Percentiles rank a stretch among this genome's conserved stretches.
Evolutionary conservation across 768 basidiomycete genomes (phyloP).

Genomic region (Tricholoma furcatifolium): DNA sequence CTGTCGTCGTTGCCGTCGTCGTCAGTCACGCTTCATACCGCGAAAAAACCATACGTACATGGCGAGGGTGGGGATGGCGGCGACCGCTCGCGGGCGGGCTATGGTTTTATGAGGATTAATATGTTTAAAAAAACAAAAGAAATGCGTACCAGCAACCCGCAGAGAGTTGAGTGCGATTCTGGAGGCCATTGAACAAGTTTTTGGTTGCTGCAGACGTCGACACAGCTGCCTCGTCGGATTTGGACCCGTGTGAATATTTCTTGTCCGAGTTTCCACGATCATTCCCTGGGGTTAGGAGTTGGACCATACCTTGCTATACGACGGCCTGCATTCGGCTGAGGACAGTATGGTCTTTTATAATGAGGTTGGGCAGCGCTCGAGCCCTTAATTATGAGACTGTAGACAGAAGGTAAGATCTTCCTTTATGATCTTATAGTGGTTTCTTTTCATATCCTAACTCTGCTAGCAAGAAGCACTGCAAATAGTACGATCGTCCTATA

Average conservation of each 20-base stretch:
- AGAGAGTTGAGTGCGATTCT: constrained; percentile 68
- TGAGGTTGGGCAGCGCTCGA: too few relatives aligned
- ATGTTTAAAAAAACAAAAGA: too few relatives aligned
- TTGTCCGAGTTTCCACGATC: constrained; percentile 40
- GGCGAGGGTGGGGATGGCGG: constrained; percentile 40
- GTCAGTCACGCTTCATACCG: background rate
- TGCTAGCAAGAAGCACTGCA: too few relatives aligned
- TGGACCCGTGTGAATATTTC: constrained; percentile 32
- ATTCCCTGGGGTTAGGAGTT: constrained; percentile 29
- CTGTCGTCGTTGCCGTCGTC: constrained; percentile 29
- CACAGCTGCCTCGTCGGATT: constrained; percentile 20
- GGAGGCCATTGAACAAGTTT: constrained; percentile 53
- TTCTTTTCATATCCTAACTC: too few relatives aligned
- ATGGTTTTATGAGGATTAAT: background rate
- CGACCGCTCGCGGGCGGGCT: constrained; percentile 59
- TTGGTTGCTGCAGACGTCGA: constrained; percentile 26
- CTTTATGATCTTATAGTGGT: too few relatives aligned
- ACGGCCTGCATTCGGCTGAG: too few relatives aligned
- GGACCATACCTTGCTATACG: too few relatives aligned
- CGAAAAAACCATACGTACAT: constrained; percentile 42
- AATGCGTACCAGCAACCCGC: constrained; percentile 53
- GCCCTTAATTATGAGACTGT: too few relatives aligned
- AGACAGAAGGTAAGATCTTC: too few relatives aligned
- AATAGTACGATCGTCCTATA: too few relatives aligned
- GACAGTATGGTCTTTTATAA: too few relatives aligned